These are phyloP conservation scores for Rutstroemia sydowiana DNA, from an alignment of 2,329 filamentous ascomycete species.

Conservation along the genomic window DNA sequence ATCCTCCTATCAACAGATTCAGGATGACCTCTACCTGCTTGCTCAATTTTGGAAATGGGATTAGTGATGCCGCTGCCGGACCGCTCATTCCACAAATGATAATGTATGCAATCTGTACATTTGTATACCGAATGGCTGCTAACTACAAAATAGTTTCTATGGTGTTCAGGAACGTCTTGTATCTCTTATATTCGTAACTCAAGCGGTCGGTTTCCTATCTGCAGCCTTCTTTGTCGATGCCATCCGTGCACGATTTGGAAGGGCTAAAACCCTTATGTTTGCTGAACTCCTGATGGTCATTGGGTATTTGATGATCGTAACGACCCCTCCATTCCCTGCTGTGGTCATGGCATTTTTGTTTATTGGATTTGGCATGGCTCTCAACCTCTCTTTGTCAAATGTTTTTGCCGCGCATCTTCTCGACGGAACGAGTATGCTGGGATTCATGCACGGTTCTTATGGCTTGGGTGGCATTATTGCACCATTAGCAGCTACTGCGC, in stretches of 20 bases:
- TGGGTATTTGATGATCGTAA: slow-evolving; percentile 59
- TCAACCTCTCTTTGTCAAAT: slow-evolving; percentile 51
- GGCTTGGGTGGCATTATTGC: slow-evolving; percentile 57
- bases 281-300: slow-evolving; percentile 48
- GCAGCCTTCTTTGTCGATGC: slow-evolving; percentile 62
- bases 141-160: not conserved
- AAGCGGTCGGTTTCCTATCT: slow-evolving; percentile 68
- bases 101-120: slow-evolving; percentile 32
- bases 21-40: slow-evolving; percentile 57
- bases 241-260: slow-evolving; percentile 55
- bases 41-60: slow-evolving; percentile 59
- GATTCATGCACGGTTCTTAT: slow-evolving; percentile 60
- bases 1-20: slow-evolving; percentile 62
- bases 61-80: slow-evolving; percentile 70
- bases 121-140: not conserved
- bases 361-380: slow-evolving; percentile 50
- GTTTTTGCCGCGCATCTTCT: slow-evolving; percentile 50
- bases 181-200: slow-evolving; percentile 74
- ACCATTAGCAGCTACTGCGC: slow-evolving; percentile 66
- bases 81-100: slow-evolving; percentile 79
- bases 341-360: slow-evolving; percentile 64
- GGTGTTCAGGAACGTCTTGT: slow-evolving; percentile 40
- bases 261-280: slow-evolving; percentile 55
- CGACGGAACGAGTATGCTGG: slow-evolving; percentile 48
- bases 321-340: slow-evolving; percentile 61